Evolutionary conservation across 495 filamentous ascomycete genomes (phyloP).

Genomic region (Neohortaea acidophila): DNA sequence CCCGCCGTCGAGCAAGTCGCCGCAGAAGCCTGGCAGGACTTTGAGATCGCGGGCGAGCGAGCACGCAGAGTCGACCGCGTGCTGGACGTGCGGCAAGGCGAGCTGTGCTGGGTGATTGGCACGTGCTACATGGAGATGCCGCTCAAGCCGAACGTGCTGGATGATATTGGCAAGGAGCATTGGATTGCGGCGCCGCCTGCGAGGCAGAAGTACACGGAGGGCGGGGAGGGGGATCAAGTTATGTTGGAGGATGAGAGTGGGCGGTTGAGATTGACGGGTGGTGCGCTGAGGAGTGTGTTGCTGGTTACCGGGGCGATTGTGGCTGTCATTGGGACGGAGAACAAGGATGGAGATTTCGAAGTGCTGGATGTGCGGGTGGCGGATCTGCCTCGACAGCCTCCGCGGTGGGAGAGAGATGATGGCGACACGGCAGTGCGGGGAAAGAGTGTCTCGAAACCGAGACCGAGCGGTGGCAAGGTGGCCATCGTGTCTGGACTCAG

Average conservation of each 20-base stretch:
- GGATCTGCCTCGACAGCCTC: conserved; percentile 66
- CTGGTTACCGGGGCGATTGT: conserved; percentile 86
- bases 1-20: conserved; percentile 65
- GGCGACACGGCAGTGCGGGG: conserved; percentile 27
- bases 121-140: conserved; percentile 97
- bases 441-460: conserved; percentile 31
- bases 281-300: conserved; percentile 43
- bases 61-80: conserved; percentile 68
- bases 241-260: conserved; percentile 96
- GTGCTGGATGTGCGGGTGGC: conserved; percentile 79
- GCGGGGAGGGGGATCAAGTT: conserved; percentile 29
- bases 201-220: conserved; percentile 60
- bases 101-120: conserved; percentile 87
- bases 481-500: conserved; percentile 80
- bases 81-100: conserved; percentile 86
- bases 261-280: conserved; percentile 65
- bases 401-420: conserved; percentile 52
- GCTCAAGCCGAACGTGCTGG: conserved; percentile 89
- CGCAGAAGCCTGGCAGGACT: conserved; percentile 56
- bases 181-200: conserved; percentile 73
- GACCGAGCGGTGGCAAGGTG: conserved; percentile 36
- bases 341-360: conserved; percentile 78
- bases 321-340: conserved; percentile 85
- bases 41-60: conserved; percentile 58
- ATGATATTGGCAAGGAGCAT: conserved; percentile 85